Base-by-base conservation (phyloP, 2,329 filamentous ascomycete genomes). In the Diaporthe eres region DNA sequence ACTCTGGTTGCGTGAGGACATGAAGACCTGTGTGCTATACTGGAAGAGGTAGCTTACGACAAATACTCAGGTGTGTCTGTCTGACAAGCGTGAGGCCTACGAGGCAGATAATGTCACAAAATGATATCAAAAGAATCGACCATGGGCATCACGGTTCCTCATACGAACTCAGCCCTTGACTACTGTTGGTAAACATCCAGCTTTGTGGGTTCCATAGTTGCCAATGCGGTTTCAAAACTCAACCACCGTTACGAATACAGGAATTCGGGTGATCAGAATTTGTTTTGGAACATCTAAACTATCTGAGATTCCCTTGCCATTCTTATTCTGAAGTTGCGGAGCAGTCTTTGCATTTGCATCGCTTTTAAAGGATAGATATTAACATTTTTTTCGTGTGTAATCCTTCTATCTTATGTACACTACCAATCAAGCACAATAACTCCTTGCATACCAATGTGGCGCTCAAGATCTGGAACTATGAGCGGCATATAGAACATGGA, bases 361-460 rank as follows among this genome's bases (percentile, higher is more conserved):
- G 9, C 7, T 25, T 1, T 34, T 12, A 31, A 37, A 49, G 22
- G 31, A 17, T 68, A 42, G 15, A 53, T 42, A 70, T 70, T 42
- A 55, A 22, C 17, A 55, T 19, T 55, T 34, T 28, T 70, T 42
- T 42, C 65, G 47, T 55, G 65, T 55, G 47, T 70, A 55, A 55
- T 8, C 15, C 13, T 7, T 70, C 65, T 70, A 70, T 42, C 31
- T 42, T 70, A 34, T 55, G 6, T 55, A 70, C 34, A 39, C 2
- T 68, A 34, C 34, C 37, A 42, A n/a, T 5, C 49, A 28, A 70
- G 65, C 15, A 28, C 49, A 42, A n/a, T 47, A 47, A 57, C 37
- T 58, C 51, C 25, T 71, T 25, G 39, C 13, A 34, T 9, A 57
- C 10, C 22, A 12, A 1, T 13, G 17, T 10, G 22, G 34, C 28